Evolutionary conservation across 2,329 filamentous ascomycete species (phyloP), one percentile per base, ranked within the genome.

Genomic region (Botryotinia convoluta): DNA sequence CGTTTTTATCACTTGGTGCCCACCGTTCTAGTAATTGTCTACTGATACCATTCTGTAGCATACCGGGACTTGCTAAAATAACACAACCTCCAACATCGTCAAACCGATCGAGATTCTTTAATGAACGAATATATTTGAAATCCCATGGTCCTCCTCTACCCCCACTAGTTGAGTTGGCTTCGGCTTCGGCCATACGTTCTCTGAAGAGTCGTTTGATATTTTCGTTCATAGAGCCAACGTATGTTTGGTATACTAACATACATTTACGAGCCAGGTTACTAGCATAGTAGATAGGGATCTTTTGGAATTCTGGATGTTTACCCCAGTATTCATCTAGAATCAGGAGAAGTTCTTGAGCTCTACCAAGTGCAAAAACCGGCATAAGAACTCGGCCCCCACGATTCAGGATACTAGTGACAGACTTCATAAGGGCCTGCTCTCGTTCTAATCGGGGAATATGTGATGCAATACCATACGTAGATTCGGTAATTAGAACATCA

Each of bases 211-310:
- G 90, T 82, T 97, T 98, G 85, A 99, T 98, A 79, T 98, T 98
- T 80, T 98, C 95, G 81, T 99, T 99, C 96, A 99, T 99, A 72
- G 95, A 94, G 67, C 95, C 94, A 67, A 98, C 94, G 79, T 98
- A 99, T 1, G 96, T 99, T 82, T 98, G 96, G 81, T 99, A 99
- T 5, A 98, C 94, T 44, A 98, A 89, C 96, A 99, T 99, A 84
- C 96, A 99, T 83, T 97, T 96, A 75, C 95, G 87, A 1, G 96
- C 96, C 60, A 98, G 89, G 79, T 97, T 97, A 79, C 93, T 96
- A 72, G 97, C 97, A 82, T 98, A 99, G 85, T 98, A 99, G 75
- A 99, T 98, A 8, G 96, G 96, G 51, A 93, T 92, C 77, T 93
- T 94, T 77, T 97, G 95, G 77, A 91, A 94, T 78, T 98, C 95